Evolutionary conservation across 2,329 filamentous ascomycete species (phyloP).

Genomic region (Parastagonospora nodorum): DNA sequence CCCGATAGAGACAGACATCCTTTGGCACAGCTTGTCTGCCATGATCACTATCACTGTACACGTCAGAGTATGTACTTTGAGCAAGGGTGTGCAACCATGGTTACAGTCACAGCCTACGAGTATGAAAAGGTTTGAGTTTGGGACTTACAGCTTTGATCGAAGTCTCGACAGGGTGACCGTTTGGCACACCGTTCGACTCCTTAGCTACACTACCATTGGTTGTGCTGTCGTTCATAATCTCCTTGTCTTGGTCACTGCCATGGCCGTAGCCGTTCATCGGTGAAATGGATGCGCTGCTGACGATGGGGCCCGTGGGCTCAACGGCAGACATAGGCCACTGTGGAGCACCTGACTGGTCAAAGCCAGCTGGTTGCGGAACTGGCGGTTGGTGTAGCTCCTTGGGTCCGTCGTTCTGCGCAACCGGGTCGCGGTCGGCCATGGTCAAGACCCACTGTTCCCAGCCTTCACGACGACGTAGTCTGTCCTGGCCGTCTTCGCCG

Average conservation of each 20-base stretch:
- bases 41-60: constrained; percentile 58
- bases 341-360: constrained; percentile 37
- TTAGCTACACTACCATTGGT: constrained; percentile 28
- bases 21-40: constrained; percentile 56
- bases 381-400: constrained; percentile 50
- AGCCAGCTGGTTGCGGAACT: constrained; percentile 43
- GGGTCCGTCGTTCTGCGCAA: constrained; percentile 76
- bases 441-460: constrained; percentile 83
- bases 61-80: constrained; percentile 60
- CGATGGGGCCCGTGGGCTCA: constrained; percentile 24
- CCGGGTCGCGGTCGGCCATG: constrained; percentile 71
- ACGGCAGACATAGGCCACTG: constrained; percentile 36
- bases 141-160: constrained; percentile 41
- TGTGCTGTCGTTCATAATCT: constrained; percentile 14
- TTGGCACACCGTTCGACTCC: constrained; percentile 26
- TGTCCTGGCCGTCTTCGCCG: constrained; percentile 77
- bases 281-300: constrained; percentile 30
- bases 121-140: constrained; percentile 57
- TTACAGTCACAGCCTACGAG: constrained; percentile 58
- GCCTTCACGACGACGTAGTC: constrained; percentile 73
- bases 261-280: constrained; percentile 37
- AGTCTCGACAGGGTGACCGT: constrained; percentile 34
- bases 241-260: constrained; percentile 18
- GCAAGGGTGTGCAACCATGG: constrained; percentile 55
- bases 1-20: constrained; percentile 53